Evolutionary conservation across 495 filamentous ascomycete genomes (phyloP).

Genomic region (Copromyces sp.): DNA sequence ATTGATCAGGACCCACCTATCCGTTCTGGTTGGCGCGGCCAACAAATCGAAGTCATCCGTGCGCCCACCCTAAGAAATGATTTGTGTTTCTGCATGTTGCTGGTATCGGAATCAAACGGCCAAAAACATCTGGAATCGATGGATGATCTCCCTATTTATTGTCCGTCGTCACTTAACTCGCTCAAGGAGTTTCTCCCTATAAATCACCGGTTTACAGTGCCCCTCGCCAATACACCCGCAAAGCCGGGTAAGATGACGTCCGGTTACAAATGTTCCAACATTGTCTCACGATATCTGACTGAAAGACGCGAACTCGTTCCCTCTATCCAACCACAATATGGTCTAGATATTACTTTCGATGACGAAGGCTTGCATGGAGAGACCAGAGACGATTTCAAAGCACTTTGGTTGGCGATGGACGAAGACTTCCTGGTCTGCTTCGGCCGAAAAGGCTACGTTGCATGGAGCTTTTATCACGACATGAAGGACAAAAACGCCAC

Average conservation of each 20-base stretch:
- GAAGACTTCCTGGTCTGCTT: conserved; percentile 2
- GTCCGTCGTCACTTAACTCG: background rate
- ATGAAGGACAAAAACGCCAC: background rate
- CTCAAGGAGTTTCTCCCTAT: background rate
- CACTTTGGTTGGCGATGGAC: background rate
- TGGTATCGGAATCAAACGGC: background rate
- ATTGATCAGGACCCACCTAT: background rate
- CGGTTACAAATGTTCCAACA: background rate
- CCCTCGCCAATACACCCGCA: background rate
- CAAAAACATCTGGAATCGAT: background rate
- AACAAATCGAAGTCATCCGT: background rate
- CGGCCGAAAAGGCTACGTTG: background rate
- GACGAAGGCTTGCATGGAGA: background rate
- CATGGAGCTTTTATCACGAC: conserved; percentile 11
- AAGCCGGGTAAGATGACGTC: background rate
- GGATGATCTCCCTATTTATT: background rate
- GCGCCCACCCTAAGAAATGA: background rate
- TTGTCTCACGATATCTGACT: background rate
- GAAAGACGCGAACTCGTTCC: background rate
- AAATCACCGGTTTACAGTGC: background rate
- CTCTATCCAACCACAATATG: background rate
- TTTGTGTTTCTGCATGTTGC: background rate
- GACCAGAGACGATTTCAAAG: background rate
- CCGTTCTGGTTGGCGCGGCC: background rate
- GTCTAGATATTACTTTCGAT: background rate